Percentiles rank a stretch among this genome's conserved stretches.
phyloP scores from a whole-genome alignment of 2,329 filamentous ascomycete genomes.

The Paecilomyces variotii region DNA sequence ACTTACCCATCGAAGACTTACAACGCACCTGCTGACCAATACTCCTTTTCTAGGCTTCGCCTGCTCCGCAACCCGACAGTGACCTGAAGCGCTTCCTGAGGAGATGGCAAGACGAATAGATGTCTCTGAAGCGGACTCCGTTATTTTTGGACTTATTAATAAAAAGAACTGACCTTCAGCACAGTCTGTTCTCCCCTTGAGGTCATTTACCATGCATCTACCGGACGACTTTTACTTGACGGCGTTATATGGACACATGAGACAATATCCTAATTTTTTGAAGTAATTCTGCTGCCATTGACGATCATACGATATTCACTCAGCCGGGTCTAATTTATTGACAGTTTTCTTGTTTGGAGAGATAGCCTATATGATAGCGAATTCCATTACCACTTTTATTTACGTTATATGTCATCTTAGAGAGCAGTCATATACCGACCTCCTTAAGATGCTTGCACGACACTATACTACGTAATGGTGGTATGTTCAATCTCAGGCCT shows the following conservation, averaged over 20 bases:
- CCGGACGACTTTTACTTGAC: not conserved
- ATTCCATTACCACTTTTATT: not conserved
- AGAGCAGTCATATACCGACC: not conserved
- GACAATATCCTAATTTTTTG: not conserved
- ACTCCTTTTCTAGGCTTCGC: constrained; percentile 40
- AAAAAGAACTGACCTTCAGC: not conserved
- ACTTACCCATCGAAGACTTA: not conserved
- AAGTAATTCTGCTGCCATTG: not conserved
- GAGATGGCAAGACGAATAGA: constrained; percentile 49
- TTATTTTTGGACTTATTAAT: not conserved
- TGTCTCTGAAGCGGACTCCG: not conserved
- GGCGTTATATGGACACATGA: not conserved
- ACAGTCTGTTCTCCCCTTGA: not conserved
- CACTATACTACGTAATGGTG: not conserved
- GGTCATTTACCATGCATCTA: not conserved
- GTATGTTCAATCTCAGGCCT: not conserved
- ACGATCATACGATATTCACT: not conserved
- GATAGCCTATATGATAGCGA: not conserved
- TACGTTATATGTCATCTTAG: not conserved
- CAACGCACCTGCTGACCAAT: constrained; percentile 3
- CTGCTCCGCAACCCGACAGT: constrained; percentile 42
- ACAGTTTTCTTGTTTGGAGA: not conserved
- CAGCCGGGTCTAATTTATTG: not conserved
- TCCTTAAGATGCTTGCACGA: not conserved
- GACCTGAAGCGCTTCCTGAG: constrained; percentile 52